Evolutionary conservation across 805 yeast species (phyloP), one percentile per base, ranked within the genome.

Genomic region (Debaryomyces prosopidis): DNA sequence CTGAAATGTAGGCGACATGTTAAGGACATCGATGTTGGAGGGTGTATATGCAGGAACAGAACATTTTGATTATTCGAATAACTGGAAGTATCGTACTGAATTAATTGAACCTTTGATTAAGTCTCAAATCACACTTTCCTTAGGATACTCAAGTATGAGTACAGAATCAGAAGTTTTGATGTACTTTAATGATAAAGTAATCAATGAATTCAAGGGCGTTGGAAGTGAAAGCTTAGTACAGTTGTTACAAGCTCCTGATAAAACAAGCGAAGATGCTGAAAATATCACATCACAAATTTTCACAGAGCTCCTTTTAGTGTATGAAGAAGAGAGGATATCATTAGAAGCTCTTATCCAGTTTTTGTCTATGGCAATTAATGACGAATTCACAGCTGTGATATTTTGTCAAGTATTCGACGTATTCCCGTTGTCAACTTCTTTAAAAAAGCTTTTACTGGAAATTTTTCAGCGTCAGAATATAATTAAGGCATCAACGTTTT

Each of bases 381-480:
- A 58, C 26, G 75, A 69, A 37, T 52, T 52, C 9, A 42, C 52
- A 3, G 76, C 76, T 12, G 53, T 59, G 8, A 47, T 55, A 2
- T 71, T 72, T 43, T 70, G 75, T 44, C 71, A 66, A 43, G 69
- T 70, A 1, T 51, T 68, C 14, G 67, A 70, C 50, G 67, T 68
- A 6, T 70, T 72, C 32, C 76, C 76, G 9, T 43, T 53, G 4
- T 43, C 60, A 4, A 60, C 54, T 5, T 37, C 49, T 2, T 45
- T 66, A 12, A 52, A 53, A 20, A 41, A 51, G 7, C 51, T 70
- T 9, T 45, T 71, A 14, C 47, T 50, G 14, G 46, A 51, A 14
- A 45, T 70, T 20, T 50, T 55, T 40, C 49, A 57, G 7, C 53
- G 52, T 36, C 63, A 60, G 34, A 49, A 50, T 14, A 53, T 65